A percentile compares a stretch with the other conserved stretches of the same genome.
Conservation (phyloP, 129 eudicot species). For the Lonicera japonica region DNA sequence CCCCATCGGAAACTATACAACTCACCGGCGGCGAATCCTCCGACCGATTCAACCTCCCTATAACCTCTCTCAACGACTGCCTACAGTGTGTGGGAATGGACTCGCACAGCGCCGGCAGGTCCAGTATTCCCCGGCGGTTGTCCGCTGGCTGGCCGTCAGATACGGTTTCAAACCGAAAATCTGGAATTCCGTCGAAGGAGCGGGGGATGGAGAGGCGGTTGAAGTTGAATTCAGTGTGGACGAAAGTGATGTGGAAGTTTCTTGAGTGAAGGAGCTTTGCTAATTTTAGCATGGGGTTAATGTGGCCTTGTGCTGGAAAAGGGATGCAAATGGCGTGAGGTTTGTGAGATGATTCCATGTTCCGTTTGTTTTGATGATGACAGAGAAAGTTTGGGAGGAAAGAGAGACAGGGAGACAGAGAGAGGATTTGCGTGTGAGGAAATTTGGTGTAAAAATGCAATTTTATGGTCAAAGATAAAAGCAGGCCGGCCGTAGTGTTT, state of each 20-base stretch:
- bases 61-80: slow-evolving; percentile 25
- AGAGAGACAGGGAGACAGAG: neutral
- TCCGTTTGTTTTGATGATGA: neutral
- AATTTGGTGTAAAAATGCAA: no score
- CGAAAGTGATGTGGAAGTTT: slow-evolving; percentile 36
- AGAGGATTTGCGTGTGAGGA: no score
- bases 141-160: slow-evolving; percentile 24
- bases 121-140: slow-evolving; percentile 11
- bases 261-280: slow-evolving; percentile 21
- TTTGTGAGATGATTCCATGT: neutral
- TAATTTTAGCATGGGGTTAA: slow-evolving; percentile 38
- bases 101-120: slow-evolving; percentile 5
- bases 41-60: slow-evolving; percentile 18
- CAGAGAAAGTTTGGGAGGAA: neutral
- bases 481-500: no score
- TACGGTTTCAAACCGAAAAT: slow-evolving; percentile 35
- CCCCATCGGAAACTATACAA: slow-evolving; percentile 40
- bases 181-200: slow-evolving; percentile 8
- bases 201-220: slow-evolving; percentile 14
- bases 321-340: slow-evolving; percentile 40
- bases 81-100: slow-evolving; percentile 20
- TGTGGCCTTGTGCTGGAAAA: slow-evolving; percentile 44
- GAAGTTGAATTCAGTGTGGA: slow-evolving; percentile 40
- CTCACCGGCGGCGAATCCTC: slow-evolving; percentile 17
- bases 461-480: no score